A percentile compares a stretch with the other conserved stretches of the same genome.
These are phyloP conservation scores for Roridomyces roridus DNA, from an alignment of 768 basidiomycete species.

Conservation along the genomic window DNA sequence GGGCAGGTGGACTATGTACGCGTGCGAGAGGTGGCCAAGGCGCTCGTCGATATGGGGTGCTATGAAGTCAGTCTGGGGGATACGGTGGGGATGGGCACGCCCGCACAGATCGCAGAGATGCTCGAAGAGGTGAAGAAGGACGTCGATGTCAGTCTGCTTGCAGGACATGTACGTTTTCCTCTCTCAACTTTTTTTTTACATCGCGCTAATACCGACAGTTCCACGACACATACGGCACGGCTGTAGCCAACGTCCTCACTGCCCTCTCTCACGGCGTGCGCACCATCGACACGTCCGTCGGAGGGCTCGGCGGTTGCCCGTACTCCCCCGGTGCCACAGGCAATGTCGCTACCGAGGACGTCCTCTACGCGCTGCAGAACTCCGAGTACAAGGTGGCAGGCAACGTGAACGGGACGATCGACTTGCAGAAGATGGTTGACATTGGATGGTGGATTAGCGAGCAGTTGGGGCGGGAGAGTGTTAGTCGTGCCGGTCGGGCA, in stretches of 20 bases:
- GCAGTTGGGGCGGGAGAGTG: constrained; percentile 67
- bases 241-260: constrained; percentile 74
- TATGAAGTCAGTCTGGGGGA: constrained; percentile 94
- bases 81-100: constrained; percentile 88
- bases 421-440: constrained; percentile 73
- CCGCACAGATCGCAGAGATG: constrained; percentile 68
- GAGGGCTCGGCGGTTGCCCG: constrained; percentile 93
- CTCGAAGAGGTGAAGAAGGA: constrained; percentile 71
- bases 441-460: constrained; percentile 87
- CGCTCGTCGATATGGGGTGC: constrained; percentile 87
- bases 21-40: constrained; percentile 74
- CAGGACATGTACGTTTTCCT: constrained; percentile 48
- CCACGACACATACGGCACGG: constrained; percentile 91
- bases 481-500: constrained; percentile 80
- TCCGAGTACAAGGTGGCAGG: constrained; percentile 64
- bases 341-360: constrained; percentile 93
- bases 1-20: constrained; percentile 69
- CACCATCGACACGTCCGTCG: constrained; percentile 84
- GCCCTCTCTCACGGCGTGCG: constrained; percentile 78
- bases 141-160: constrained; percentile 70
- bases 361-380: constrained; percentile 80
- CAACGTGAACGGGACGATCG: constrained; percentile 44
- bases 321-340: constrained; percentile 97
- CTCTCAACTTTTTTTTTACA: neutral
- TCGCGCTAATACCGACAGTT: constrained; percentile 52